These are phyloP conservation scores for Trichoderma cornu-damae DNA, from an alignment of 2,329 filamentous ascomycete genomes.

Conservation along the genomic window DNA sequence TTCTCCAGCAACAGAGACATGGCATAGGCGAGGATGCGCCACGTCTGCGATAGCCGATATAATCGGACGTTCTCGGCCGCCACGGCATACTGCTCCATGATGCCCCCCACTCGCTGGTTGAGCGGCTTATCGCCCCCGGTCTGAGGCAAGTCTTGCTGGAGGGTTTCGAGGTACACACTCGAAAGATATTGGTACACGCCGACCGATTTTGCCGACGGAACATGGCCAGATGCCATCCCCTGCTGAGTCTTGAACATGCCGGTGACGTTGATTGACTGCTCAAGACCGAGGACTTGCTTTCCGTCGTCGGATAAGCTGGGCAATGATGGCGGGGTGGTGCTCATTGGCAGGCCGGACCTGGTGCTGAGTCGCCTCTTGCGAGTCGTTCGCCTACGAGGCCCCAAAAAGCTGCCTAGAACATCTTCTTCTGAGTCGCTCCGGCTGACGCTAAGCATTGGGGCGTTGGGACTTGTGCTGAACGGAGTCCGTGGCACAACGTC, in stretches of 20 bases:
- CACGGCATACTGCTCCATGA: constrained; percentile 53
- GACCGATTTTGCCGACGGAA: constrained; percentile 48
- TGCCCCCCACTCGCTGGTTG: constrained; percentile 43
- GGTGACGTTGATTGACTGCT: constrained; percentile 54
- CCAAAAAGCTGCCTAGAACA: constrained; percentile 55
- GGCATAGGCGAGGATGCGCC: constrained; percentile 56
- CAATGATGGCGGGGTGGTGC: constrained; percentile 51
- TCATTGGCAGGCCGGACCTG: constrained; percentile 42
- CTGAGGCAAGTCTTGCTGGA: constrained; percentile 46
- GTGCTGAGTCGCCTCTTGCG: constrained; percentile 42
- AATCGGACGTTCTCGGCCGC: constrained; percentile 53
- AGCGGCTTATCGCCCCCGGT: constrained; percentile 36
- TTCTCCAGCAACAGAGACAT: constrained; percentile 49
- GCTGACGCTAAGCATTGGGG: constrained; percentile 50
- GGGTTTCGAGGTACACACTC: constrained; percentile 50
- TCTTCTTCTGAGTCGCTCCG: constrained; percentile 63
- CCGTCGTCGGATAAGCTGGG: constrained; percentile 29
- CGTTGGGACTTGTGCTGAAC: constrained; percentile 46
- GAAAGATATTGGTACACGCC: constrained; percentile 53
- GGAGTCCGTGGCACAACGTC: constrained; percentile 36
- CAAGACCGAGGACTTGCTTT: constrained; percentile 46
- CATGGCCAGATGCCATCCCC: constrained; percentile 56
- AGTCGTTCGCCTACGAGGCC: constrained; percentile 38
- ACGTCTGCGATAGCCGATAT: constrained; percentile 59
- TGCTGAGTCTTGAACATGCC: constrained; percentile 56